Evolutionary conservation across 352 stramenopile species (phyloP).

Genomic region (Globisporangium yorkense): DNA sequence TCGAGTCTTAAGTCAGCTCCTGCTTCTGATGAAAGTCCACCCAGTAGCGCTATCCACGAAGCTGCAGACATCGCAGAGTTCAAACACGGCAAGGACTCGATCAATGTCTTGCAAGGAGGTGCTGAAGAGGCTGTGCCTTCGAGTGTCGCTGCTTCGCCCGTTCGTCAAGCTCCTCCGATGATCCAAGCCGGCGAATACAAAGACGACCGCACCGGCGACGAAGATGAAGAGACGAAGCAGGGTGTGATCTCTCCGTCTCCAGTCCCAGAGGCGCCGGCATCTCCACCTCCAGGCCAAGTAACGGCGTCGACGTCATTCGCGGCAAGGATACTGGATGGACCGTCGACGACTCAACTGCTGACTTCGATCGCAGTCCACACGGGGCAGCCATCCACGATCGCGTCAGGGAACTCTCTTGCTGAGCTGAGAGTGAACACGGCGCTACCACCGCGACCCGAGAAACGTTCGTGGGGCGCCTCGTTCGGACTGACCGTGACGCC

Average conservation of each 20-base stretch:
- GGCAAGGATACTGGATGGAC: background rate
- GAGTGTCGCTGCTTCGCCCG: background rate
- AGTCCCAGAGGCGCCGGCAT: background rate
- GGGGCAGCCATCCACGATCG: background rate
- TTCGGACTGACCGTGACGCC: constrained; percentile 7
- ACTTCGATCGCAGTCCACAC: background rate
- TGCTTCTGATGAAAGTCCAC: background rate
- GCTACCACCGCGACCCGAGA: constrained; percentile 4
- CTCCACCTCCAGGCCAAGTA: background rate
- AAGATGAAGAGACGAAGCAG: background rate
- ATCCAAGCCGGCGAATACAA: background rate
- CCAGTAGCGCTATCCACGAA: too few species aligned
- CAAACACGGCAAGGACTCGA: background rate
- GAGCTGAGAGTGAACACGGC: background rate
- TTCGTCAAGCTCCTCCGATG: background rate
- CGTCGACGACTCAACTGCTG: background rate
- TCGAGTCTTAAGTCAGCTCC: background rate
- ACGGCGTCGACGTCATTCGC: background rate
- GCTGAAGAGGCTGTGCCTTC: background rate
- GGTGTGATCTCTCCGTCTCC: background rate
- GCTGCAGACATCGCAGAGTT: background rate
- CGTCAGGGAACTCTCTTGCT: background rate
- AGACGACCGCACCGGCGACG: background rate
- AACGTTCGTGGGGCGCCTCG: constrained; percentile 8
- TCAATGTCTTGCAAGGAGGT: background rate